Conservation (phyloP, 139 green algal genomes). For the Chlamydomonas sp. region DNA sequence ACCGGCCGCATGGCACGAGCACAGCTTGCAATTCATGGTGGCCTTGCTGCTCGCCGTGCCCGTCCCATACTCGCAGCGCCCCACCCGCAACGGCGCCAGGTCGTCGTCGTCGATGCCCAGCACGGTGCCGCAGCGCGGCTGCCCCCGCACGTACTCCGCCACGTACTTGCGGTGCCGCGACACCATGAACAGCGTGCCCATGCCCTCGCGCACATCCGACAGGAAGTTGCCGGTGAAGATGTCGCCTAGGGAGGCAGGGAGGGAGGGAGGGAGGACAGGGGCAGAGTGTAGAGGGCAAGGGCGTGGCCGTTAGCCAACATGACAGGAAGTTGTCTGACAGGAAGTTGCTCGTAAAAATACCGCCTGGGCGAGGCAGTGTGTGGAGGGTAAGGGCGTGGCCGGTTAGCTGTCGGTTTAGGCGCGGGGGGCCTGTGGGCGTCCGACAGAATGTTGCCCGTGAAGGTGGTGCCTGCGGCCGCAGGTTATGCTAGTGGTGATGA, state of each 20-base stretch:
- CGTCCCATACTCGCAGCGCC: background rate
- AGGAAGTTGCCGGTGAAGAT: conserved; percentile 70
- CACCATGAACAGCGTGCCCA: conserved; percentile 71
- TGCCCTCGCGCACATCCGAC: conserved; percentile 63
- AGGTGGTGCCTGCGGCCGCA: too few relatives aligned
- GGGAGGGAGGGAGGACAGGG: background rate
- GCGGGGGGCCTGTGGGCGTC: too few relatives aligned
- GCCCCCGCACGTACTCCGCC: conserved; percentile 54
- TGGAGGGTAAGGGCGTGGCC: too few relatives aligned
- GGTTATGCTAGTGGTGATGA: too few relatives aligned
- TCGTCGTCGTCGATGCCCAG: conserved; percentile 65
- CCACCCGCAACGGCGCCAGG: conserved; percentile 55
- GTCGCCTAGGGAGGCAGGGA: conserved; percentile 42
- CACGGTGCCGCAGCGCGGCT: conserved; percentile 59
- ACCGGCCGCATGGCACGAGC: too few relatives aligned
- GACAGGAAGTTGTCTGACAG: conserved; percentile 2
- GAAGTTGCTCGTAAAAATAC: too few relatives aligned
- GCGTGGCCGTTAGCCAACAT: conserved; percentile 6
- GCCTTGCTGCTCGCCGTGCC: background rate
- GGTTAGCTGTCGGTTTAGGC: too few relatives aligned
- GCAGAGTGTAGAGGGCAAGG: conserved; percentile 31
- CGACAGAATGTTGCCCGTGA: too few relatives aligned
- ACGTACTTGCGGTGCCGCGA: conserved; percentile 52
- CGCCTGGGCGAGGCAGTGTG: too few relatives aligned
- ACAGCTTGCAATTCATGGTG: background rate